Base-by-base conservation (phyloP, 2,329 filamentous ascomycete species). In the Monosporascus cannonballus region DNA sequence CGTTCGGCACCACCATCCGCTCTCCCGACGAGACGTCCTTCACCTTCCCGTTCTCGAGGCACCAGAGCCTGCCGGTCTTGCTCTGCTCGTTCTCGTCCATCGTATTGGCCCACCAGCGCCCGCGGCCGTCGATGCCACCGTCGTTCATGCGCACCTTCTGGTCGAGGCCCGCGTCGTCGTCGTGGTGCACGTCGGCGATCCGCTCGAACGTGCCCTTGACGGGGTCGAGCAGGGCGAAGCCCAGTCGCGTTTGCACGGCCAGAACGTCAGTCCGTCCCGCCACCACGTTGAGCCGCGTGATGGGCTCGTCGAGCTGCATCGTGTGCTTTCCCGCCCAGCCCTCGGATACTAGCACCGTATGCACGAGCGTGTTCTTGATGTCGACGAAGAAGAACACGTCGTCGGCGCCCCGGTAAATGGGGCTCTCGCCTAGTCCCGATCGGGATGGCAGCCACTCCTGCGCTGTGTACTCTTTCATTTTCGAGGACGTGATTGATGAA, bases 381-480 rank as follows among this genome's bases (percentile, higher is more conserved):
- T 63, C 62, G 50, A 57, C 58, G 49, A 61, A 64, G 54, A 63
- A 64, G 50, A 64, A 61, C 1, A 50, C 58, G 45, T 62, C 54
- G 34, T 63, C 58, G 15, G 53, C 54, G 11, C 51, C 53, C n/a
- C 61, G 59, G 47, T 64, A 64, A 8, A 64, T 37, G 14, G 62
- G 62, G 38, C 59, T 63, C 46, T 64, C 59, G 42, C 60, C 61
- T 15, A 65, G 54, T 2, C 57, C 59, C 2, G 54, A 56, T 17
- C 46, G 45, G 6, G 60, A 59, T 27, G 63, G 58, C 7, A 64
- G 58, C 61, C 59, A 62, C 46, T 62, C 57, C 49, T 60, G 48
- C 3, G 61, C 59, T 8, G 51, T 59, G 49, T 64, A 63, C 45
- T 60, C 50, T 44, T 51, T 59, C 56, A 63, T 64, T 18, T 17